These are phyloP conservation scores for Cercophora scortea DNA, from an alignment of 495 filamentous ascomycete genomes.

Conservation along the genomic window DNA sequence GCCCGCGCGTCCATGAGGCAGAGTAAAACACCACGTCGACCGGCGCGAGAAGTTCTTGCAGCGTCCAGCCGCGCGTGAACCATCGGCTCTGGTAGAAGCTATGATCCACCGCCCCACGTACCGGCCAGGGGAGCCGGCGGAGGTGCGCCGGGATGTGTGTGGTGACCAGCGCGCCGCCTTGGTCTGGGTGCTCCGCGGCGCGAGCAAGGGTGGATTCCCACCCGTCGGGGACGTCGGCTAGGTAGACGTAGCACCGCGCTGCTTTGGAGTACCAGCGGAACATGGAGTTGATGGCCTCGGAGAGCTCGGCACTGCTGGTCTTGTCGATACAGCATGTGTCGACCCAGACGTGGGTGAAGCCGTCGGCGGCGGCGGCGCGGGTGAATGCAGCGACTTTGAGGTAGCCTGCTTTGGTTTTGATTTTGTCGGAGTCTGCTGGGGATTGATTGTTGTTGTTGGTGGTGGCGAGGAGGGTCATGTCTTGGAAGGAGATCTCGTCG, in stretches of 20 bases:
- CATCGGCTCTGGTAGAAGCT: not conserved
- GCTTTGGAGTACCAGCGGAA: conserved; percentile 1
- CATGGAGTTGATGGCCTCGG: conserved; percentile 6
- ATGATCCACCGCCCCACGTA: not conserved
- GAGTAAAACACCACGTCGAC: not conserved
- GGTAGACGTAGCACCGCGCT: conserved; percentile 1
- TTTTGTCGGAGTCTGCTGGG: not conserved
- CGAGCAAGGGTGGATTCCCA: not conserved
- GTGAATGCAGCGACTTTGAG: not conserved
- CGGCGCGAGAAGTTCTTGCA: conserved; percentile 1
- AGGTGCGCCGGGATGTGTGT: not conserved
- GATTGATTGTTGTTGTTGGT: not conserved
- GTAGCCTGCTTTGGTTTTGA: not conserved
- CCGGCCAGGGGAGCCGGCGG: not conserved
- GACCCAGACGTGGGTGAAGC: not conserved
- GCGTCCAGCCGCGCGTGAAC: conserved; percentile 2
- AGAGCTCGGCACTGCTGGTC: conserved; percentile 5
- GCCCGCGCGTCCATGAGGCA: not conserved
- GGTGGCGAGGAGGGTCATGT: not conserved
- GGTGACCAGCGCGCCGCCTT: not conserved
- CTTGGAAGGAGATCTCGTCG: conserved; percentile 20
- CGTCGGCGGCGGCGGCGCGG: not conserved
- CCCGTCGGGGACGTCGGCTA: conserved; percentile 1
- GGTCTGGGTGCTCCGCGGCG: not conserved
- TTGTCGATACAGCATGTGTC: conserved; percentile 5